phyloP scores from a whole-genome alignment of 108 stramenopile genomes.

The Cyclostephanos tholiformis region DNA sequence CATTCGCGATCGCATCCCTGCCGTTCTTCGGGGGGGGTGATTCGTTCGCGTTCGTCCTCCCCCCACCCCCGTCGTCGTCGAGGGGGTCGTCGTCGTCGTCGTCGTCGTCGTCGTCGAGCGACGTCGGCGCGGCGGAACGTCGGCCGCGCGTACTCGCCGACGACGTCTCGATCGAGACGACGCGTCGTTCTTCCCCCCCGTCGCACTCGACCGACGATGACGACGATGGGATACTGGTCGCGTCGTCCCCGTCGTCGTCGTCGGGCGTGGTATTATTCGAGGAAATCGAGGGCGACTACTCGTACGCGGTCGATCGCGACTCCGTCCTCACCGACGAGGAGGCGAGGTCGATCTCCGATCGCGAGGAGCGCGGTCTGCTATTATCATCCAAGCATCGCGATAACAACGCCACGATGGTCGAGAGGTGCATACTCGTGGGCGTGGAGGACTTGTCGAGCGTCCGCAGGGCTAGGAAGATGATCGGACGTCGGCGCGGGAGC shows the following conservation, averaged over 20 bases:
- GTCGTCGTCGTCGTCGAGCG: not conserved
- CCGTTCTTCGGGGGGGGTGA: no score
- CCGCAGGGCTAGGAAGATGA: conserved; percentile 44
- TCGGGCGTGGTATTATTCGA: not conserved
- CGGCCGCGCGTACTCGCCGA: not conserved
- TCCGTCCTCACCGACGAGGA: conserved; percentile 47
- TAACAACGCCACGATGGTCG: conserved; percentile 54
- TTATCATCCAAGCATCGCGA: conserved; percentile 56
- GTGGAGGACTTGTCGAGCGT: conserved; percentile 69
- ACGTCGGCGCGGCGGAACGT: not conserved
- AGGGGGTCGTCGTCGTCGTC: no score
- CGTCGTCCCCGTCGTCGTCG: no score
- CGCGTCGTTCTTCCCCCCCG: no score
- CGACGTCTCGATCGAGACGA: no score
- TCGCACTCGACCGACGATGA: no score
- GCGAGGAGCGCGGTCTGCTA: conserved; percentile 69
- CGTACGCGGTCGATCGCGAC: no score
- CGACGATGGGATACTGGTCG: no score
- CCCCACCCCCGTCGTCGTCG: no score
- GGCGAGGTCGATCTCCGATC: conserved; percentile 73
- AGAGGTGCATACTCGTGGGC: conserved; percentile 80
- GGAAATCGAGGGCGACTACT: no score
- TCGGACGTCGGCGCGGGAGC: conserved; percentile 23
- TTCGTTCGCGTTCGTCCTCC: no score
- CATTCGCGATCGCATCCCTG: no score